A percentile compares a stretch with the other conserved stretches of the same genome.
Conservation (phyloP, 2,329 filamentous ascomycete species). For the Sclerotinia nivalis region DNA sequence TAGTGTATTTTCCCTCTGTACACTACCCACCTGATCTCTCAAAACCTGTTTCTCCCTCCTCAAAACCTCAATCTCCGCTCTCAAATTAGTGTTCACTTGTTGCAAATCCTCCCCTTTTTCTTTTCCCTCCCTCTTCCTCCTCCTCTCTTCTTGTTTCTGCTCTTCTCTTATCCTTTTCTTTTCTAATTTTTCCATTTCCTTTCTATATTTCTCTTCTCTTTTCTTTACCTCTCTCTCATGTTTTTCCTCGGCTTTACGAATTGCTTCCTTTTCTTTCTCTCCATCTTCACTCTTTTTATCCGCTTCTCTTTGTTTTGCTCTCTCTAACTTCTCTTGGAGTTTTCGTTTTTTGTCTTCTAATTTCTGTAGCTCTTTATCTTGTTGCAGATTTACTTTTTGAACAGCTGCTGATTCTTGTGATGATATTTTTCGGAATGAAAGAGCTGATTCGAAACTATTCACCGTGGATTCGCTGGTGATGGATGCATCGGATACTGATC, state of each 20-base stretch:
- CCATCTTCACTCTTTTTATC: conserved; percentile 50
- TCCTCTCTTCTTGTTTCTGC: conserved; percentile 56
- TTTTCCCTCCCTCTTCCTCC: conserved; percentile 53
- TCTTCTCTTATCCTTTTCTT: conserved; percentile 63
- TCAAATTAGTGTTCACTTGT: conserved; percentile 46
- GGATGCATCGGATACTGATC: conserved; percentile 34
- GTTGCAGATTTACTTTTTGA: conserved; percentile 41
- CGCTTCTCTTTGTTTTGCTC: conserved; percentile 52
- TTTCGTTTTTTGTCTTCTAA: conserved; percentile 61
- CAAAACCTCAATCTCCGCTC: conserved; percentile 55
- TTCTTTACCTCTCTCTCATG: conserved; percentile 64
- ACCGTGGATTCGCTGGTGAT: conserved; percentile 49
- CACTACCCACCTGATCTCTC: conserved; percentile 55
- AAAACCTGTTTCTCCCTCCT: conserved; percentile 58
- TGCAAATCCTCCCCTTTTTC: conserved; percentile 56
- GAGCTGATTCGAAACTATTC: conserved; percentile 52
- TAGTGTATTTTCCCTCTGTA: conserved; percentile 61
- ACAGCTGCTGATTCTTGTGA: conserved; percentile 43
- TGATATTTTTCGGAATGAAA: conserved; percentile 41
- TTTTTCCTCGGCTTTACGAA: conserved; percentile 62
- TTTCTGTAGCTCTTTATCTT: conserved; percentile 66
- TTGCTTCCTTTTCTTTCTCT: conserved; percentile 51
- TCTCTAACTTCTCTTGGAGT: conserved; percentile 62
- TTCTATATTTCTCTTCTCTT: conserved; percentile 65
- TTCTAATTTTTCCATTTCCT: conserved; percentile 64